These are phyloP conservation scores for Phaeophleospora eucalypticola DNA, from an alignment of 2,329 filamentous ascomycete species.

Conservation along the genomic window DNA sequence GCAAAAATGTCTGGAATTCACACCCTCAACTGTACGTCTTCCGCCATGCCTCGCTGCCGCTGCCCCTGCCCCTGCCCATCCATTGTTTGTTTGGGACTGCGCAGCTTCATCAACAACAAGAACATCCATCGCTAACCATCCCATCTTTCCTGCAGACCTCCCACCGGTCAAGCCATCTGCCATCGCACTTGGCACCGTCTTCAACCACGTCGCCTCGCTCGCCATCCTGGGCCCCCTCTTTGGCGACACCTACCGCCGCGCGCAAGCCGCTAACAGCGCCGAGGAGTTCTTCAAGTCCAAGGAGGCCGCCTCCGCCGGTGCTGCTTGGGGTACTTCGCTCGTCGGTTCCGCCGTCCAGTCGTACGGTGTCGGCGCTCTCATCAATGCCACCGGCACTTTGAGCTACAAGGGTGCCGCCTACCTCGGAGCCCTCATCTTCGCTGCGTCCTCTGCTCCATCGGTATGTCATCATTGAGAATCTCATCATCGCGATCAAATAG, in stretches of 20 bases:
- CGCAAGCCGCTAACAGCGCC: slow-evolving; percentile 86
- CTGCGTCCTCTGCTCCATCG: slow-evolving; percentile 79
- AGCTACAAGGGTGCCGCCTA: slow-evolving; percentile 97
- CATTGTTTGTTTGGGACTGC: slow-evolving; percentile 11
- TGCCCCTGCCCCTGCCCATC: background rate
- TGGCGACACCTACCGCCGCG: slow-evolving; percentile 89
- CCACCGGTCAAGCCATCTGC: slow-evolving; percentile 94
- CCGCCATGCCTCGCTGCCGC: background rate
- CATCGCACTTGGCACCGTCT: slow-evolving; percentile 91
- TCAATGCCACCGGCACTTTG: slow-evolving; percentile 88
- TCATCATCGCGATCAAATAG: background rate
- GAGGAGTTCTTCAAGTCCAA: slow-evolving; percentile 94
- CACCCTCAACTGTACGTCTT: slow-evolving; percentile 55
- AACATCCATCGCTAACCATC: background rate
- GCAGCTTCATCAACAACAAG: background rate
- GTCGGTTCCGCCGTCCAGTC: slow-evolving; percentile 71
- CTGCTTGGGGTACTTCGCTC: slow-evolving; percentile 86
- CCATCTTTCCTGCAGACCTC: slow-evolving; percentile 49
- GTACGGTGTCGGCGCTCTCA: slow-evolving; percentile 43
- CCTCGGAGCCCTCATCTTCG: slow-evolving; percentile 85
- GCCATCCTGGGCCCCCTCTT: slow-evolving; percentile 86
- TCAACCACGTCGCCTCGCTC: slow-evolving; percentile 89
- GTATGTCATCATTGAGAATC: slow-evolving; percentile 52
- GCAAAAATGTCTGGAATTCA: slow-evolving; percentile 47
- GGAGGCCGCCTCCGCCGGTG: slow-evolving; percentile 81